These are phyloP conservation scores for Eucalyptus brandiana DNA, from an alignment of 345 rosid genomes.

Conservation along the genomic window DNA sequence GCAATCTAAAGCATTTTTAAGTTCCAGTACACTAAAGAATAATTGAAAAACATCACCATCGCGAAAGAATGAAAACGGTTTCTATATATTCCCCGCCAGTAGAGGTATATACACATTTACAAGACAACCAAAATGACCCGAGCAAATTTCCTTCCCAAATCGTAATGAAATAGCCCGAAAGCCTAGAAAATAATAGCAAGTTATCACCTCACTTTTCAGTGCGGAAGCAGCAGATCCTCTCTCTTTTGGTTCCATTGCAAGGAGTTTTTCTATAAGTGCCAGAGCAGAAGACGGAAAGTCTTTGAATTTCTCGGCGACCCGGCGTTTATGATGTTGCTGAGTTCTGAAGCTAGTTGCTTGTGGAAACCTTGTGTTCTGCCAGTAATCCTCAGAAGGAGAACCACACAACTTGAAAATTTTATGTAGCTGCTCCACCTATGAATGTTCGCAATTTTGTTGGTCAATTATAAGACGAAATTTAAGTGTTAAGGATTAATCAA, in stretches of 20 bases:
- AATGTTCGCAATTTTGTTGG: background rate
- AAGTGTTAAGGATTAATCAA: background rate
- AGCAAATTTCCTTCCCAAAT: background rate
- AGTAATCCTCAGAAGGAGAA: constrained; percentile 70
- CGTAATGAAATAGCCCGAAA: background rate
- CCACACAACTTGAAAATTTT: constrained; percentile 96
- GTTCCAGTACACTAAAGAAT: background rate
- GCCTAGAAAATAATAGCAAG: background rate
- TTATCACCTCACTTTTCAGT: constrained; percentile 42
- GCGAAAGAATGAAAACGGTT: background rate
- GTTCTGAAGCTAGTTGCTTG: constrained; percentile 76
- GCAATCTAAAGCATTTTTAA: background rate
- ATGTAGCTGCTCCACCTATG: constrained; percentile 94
- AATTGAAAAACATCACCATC: background rate
- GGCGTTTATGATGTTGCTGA: constrained; percentile 51
- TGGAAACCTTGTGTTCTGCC: constrained; percentile 57
- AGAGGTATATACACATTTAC: background rate
- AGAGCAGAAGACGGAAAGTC: constrained; percentile 45
- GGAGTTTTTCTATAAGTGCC: constrained; percentile 49
- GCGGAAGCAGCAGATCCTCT: constrained; percentile 60
- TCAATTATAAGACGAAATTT: background rate
- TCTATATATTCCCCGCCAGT: background rate
- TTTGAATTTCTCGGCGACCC: constrained; percentile 39
- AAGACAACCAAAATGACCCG: background rate
- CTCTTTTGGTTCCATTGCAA: constrained; percentile 56